Evolutionary conservation across 78 protist genomes (phyloP), one percentile per base, ranked within the genome.

Genomic region (Dictyostelium capitatum): DNA sequence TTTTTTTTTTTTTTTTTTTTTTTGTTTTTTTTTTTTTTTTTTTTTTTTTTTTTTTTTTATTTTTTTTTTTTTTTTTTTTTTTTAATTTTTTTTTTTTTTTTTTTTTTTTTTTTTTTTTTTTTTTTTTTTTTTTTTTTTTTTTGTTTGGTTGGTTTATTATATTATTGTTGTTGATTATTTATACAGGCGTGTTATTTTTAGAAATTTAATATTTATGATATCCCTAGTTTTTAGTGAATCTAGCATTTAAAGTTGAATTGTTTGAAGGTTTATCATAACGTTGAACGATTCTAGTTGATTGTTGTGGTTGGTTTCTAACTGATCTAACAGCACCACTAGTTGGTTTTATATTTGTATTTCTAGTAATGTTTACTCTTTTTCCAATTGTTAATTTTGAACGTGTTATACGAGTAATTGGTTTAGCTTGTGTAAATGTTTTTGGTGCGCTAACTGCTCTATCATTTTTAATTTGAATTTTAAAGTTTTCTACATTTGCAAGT

Each of bases 381-480:
- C 56, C 56, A 51, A 51, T 51, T 51, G n/a, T 51, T 32, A 32
- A 30, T 67, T 67, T 67, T 67, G 75, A 19, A 67, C 75, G 75
- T 30, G 37, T 14, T 51, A 51, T 14, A 14, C 56, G n/a, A 67
- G n/a, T 9, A 15, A 67, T 67, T 25, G 75, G 48, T 62, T 62
- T 62, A 37, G 43, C 43, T 37, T 37, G 43, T 62, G 70, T 30
- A 3, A 25, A 11, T 32, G 75, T 41, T 32, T 67, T 67, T 4
- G n/a, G 10, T 51, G 56, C 56, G 3, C n/a, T 14, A 51, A 51
- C 56, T 37, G 70, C 70, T 32, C 30, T 67, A 37, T 25, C 30
- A 37, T 73, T 73, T 73, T 73, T 51, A 17, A 73, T 73, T 73
- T 73, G 79, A 46, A 73, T 73, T 73, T 73, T 73, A 73, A 73